phyloP scores from a whole-genome alignment of 805 yeast species.

The Candida suzukii region DNA sequence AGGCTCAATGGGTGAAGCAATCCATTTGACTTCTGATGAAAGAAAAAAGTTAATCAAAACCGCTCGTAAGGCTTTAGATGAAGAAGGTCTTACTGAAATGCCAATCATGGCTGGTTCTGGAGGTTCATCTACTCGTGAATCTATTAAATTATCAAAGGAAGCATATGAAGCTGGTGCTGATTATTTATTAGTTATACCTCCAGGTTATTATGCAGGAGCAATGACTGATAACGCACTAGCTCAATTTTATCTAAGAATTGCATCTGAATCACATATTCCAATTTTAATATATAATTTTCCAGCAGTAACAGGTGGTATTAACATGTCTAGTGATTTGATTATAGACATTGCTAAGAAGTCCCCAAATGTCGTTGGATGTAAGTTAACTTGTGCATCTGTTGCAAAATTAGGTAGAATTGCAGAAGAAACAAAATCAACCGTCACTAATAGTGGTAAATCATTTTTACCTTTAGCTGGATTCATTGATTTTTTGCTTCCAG shows the following conservation, averaged over 20 bases:
- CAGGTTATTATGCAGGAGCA: constrained; percentile 29
- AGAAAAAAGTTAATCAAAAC: constrained; percentile 22
- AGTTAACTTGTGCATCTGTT: constrained; percentile 11
- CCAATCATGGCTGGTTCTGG: constrained; percentile 28
- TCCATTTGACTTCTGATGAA: constrained; percentile 26
- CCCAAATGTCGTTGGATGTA: constrained; percentile 9
- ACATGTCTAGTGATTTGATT: constrained; percentile 10
- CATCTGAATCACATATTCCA: constrained; percentile 27
- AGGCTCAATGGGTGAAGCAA: constrained; percentile 35
- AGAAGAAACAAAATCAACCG: constrained; percentile 2
- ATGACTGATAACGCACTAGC: constrained; percentile 25
- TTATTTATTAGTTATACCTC: constrained; percentile 25
- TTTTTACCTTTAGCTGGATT: constrained; percentile 11
- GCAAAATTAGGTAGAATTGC: constrained; percentile 10
- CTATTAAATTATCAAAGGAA: constrained; percentile 18
- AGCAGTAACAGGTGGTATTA: constrained; percentile 28
- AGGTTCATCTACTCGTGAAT: constrained; percentile 19
- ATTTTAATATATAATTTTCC: constrained; percentile 30
- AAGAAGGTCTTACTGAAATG: constrained; percentile 17
- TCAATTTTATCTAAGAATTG: constrained; percentile 25
- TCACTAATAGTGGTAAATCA: constrained; percentile 5
- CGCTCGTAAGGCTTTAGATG: constrained; percentile 26
- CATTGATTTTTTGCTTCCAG: constrained; percentile 11
- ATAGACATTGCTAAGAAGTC: constrained; percentile 5
- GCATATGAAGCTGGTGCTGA: constrained; percentile 29